Conservation (phyloP, 2,329 filamentous ascomycete species). For the Venturia carpophila region DNA sequence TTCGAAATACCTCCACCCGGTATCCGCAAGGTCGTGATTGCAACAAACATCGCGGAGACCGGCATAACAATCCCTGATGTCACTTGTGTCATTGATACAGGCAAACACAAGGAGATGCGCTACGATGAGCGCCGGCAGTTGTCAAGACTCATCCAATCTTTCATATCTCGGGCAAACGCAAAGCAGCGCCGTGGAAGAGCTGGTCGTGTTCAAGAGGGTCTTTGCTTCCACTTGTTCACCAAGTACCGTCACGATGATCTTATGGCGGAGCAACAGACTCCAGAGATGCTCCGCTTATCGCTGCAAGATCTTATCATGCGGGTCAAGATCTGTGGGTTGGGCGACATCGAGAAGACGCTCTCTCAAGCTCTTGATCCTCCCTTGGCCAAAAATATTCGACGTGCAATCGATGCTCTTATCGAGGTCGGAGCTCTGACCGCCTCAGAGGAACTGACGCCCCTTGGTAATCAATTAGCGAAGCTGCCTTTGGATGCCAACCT, state of each 20-base stretch:
- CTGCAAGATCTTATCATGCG: constrained; percentile 91
- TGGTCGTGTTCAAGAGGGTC: constrained; percentile 86
- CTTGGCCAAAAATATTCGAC: constrained; percentile 81
- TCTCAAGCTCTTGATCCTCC: constrained; percentile 84
- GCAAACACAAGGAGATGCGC: constrained; percentile 94
- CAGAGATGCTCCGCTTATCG: constrained; percentile 89
- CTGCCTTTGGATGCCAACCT: constrained; percentile 90
- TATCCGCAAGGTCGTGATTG: constrained; percentile 84
- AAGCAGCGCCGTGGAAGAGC: constrained; percentile 91
- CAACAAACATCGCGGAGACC: constrained; percentile 97
- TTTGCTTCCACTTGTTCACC: constrained; percentile 95
- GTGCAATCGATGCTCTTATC: constrained; percentile 84
- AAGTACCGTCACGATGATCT: constrained; percentile 74
- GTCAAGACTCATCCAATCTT: constrained; percentile 84
- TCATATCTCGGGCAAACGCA: constrained; percentile 90
- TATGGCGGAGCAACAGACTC: constrained; percentile 88
- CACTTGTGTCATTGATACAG: constrained; percentile 91
- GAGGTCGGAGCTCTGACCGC: constrained; percentile 84
- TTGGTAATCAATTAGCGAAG: constrained; percentile 80
- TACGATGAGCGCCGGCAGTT: constrained; percentile 91
- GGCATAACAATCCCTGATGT: constrained; percentile 98
- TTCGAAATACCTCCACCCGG: constrained; percentile 79
- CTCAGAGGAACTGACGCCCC: constrained; percentile 73
- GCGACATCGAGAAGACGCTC: constrained; percentile 84
- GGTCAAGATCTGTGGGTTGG: constrained; percentile 95